Evolutionary conservation across 352 stramenopile genomes (phyloP).

Genomic region (Phytophthora meadii): DNA sequence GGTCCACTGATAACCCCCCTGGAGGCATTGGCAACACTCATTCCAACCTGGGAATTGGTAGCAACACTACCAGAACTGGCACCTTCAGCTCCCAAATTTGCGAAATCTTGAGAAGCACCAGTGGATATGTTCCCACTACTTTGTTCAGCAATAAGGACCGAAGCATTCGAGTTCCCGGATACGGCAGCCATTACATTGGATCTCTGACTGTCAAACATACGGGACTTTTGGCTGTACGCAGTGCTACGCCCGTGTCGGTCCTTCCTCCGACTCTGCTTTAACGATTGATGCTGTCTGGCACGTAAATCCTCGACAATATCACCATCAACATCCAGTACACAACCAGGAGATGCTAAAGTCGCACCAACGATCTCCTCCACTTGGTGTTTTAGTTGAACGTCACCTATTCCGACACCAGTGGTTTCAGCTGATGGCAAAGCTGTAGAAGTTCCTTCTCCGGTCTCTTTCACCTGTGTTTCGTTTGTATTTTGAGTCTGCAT

Average conservation of each 20-base stretch:
- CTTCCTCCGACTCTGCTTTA: constrained; percentile 28
- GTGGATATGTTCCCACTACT: constrained; percentile 61
- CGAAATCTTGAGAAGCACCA: constrained; percentile 56
- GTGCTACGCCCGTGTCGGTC: constrained; percentile 25
- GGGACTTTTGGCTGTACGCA: constrained; percentile 54
- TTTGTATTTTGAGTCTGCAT: constrained; percentile 17
- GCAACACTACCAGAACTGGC: constrained; percentile 43
- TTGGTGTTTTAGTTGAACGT: constrained; percentile 72
- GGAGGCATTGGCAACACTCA: constrained; percentile 53
- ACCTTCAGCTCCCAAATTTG: constrained; percentile 22
- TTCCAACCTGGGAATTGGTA: constrained; percentile 50
- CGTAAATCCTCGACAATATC: constrained; percentile 81
- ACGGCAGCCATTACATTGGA: constrained; percentile 36
- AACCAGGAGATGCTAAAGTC: constrained; percentile 78
- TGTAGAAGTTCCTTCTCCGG: constrained; percentile 6
- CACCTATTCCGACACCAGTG: constrained; percentile 41
- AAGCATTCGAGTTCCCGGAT: constrained; percentile 52
- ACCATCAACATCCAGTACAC: constrained; percentile 78
- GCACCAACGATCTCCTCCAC: constrained; percentile 84
- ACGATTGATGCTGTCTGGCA: constrained; percentile 51
- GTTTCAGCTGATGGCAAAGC: constrained; percentile 18
- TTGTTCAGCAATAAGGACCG: constrained; percentile 45
- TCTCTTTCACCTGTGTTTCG: constrained; percentile 25
- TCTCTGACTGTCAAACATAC: constrained; percentile 47
- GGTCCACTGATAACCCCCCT: constrained; percentile 47